A percentile compares a stretch with the other conserved stretches of the same genome.
Evolutionary conservation across 495 filamentous ascomycete genomes (phyloP).

Genomic region (Penicillium robsamsonii): DNA sequence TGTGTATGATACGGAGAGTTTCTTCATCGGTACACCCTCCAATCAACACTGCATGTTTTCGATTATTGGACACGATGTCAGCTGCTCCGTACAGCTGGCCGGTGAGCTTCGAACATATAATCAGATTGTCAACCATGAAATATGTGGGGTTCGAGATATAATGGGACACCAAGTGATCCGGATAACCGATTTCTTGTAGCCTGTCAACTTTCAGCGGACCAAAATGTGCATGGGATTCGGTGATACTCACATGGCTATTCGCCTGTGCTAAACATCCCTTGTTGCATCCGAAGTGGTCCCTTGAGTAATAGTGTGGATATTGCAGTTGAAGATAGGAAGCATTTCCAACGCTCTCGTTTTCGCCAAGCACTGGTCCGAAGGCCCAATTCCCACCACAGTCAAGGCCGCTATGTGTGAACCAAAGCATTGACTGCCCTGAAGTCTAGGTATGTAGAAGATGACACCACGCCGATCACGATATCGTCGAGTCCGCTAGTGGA

Average conservation of each 20-base stretch:
- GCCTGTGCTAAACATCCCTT: too few relatives aligned
- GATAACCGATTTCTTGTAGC: constrained; percentile 32
- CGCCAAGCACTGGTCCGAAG: not conserved
- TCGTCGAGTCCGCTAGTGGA: not conserved
- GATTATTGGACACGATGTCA: constrained; percentile 35
- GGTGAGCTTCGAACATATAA: constrained; percentile 31
- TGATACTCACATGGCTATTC: too few relatives aligned
- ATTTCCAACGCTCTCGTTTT: too few relatives aligned
- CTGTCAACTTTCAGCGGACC: constrained; percentile 27
- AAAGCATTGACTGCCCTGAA: not conserved
- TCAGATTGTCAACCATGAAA: constrained; percentile 45
- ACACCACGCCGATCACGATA: not conserved
- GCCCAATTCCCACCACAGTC: not conserved
- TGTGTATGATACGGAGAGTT: too few relatives aligned
- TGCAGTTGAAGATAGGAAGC: too few relatives aligned
- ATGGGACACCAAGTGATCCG: constrained; percentile 34
- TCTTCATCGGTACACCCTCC: too few relatives aligned
- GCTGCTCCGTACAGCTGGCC: constrained; percentile 29
- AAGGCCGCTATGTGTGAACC: not conserved
- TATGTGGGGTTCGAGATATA: constrained; percentile 38
- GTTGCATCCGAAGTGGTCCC: too few relatives aligned
- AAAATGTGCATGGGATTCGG: too few relatives aligned
- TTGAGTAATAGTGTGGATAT: too few relatives aligned
- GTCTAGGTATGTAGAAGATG: not conserved
- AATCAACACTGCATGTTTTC: constrained; percentile 42